Evolutionary conservation across 2,329 filamentous ascomycete genomes (phyloP), one percentile per base, ranked within the genome.

Genomic region (Emmonsia crescens): DNA sequence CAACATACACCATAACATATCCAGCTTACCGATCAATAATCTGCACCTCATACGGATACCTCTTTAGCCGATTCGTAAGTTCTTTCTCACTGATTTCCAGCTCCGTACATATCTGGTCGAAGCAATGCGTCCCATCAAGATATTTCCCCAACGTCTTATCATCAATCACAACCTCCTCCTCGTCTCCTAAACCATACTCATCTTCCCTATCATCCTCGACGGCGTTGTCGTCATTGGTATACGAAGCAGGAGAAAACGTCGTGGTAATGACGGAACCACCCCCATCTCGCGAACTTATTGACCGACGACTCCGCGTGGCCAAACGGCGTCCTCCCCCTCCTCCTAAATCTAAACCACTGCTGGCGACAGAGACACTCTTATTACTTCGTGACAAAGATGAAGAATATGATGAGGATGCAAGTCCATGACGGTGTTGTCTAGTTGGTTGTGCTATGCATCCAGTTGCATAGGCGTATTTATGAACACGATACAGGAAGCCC

Each of bases 401-500:
- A 66, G 27, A 64, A 12, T 24, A 21, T 5, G 51, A 10, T 16
- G 60, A 38, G n/a, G 42, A 38, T 3, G 31, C 6, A 21, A 33
- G 29, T 3, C 1, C 12, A 24, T 48, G n/a, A 6, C 38, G n/a
- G 16, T 42, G 24, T 21, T 38, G 61, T 44, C 51, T 57, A 54
- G 48, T 61, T 64, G 55, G 62, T 64, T 58, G 65, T 60, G 71
- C 68, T 1, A 72, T 69, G 44, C 74, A 67, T 1, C 72, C 69
- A 5, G 76, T 74, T 52, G 75, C 71, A 66, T 95, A 84, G 33
- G 91, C 89, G 72, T 95, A 95, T 73, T 94, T 95, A 77, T 97
- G 91, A 48, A 96, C 87, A 40, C 94, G 85, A 74, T 96, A 96
- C 29, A 99, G 77, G 67, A 95, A 89, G 19, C 93, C 92, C 76